Conservation (phyloP, 2,329 filamentous ascomycete genomes). For the Drechslerella dactyloides region DNA sequence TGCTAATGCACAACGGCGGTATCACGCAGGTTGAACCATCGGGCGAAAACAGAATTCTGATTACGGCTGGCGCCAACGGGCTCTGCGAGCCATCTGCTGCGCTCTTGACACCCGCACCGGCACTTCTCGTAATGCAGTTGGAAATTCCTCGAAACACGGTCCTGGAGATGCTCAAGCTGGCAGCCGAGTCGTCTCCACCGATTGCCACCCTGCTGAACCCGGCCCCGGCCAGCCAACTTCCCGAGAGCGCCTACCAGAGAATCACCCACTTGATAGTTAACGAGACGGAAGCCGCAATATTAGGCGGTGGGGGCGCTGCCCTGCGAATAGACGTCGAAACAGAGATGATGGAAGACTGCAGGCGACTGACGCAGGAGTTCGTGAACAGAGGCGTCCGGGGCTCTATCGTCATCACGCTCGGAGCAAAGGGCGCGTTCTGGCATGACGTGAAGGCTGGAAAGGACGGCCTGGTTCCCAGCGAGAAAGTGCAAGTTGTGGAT, state of each 20-base stretch:
- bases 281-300: constrained; percentile 81
- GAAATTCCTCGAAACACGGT: constrained; percentile 74
- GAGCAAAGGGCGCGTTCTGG: constrained; percentile 77
- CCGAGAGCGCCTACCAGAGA: constrained; percentile 68
- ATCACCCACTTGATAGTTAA: constrained; percentile 85
- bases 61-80: constrained; percentile 74
- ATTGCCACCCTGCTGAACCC: constrained; percentile 73
- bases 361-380: constrained; percentile 64
- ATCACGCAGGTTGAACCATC: constrained; percentile 64
- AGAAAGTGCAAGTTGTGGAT: constrained; percentile 80
- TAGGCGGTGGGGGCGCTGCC: constrained; percentile 53
- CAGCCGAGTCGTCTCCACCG: constrained; percentile 57
- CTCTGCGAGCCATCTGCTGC: constrained; percentile 58
- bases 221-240: constrained; percentile 75
- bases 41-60: constrained; percentile 77
- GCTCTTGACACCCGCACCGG: constrained; percentile 60
- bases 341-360: constrained; percentile 27
- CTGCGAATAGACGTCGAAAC: constrained; percentile 24
- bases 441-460: constrained; percentile 61
- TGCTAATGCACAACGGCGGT: too few species aligned
- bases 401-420: constrained; percentile 79
- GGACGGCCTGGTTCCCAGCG: constrained; percentile 66
- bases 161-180: constrained; percentile 66
- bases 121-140: constrained; percentile 77
- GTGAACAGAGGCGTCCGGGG: constrained; percentile 73